Conservation (phyloP, 1,284 basidiomycete species). For the Trichosporon sp. region DNA sequence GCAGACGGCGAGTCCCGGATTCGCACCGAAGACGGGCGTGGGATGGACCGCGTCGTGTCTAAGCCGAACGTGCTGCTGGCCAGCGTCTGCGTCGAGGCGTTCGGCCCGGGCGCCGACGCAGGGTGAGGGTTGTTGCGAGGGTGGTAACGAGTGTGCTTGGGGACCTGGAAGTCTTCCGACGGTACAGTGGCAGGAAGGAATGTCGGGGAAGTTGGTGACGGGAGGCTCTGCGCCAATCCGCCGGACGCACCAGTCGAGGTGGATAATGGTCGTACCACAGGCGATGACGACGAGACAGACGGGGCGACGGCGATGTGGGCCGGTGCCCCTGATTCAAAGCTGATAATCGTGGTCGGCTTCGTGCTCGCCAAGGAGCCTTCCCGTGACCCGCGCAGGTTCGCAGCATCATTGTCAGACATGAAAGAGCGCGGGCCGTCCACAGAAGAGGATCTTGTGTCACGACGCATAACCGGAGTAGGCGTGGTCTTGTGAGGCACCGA, state of each 20-base stretch:
- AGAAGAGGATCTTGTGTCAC: constrained; percentile 14
- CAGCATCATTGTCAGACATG: constrained; percentile 20
- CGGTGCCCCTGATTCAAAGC: constrained; percentile 67
- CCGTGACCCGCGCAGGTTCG: constrained; percentile 11
- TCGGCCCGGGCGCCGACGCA: constrained; percentile 79
- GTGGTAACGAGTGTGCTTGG: constrained; percentile 82
- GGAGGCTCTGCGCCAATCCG: not conserved
- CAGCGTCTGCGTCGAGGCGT: constrained; percentile 85
- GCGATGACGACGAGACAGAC: constrained; percentile 7
- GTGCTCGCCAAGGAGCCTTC: constrained; percentile 62
- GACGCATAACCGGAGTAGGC: not conserved
- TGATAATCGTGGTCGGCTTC: constrained; percentile 89
- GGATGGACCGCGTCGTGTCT: constrained; percentile 49
- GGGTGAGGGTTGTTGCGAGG: constrained; percentile 93
- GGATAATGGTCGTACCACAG: constrained; percentile 10
- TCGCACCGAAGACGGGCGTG: constrained; percentile 14
- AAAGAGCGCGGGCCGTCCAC: constrained; percentile 14
- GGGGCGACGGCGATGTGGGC: constrained; percentile 69
- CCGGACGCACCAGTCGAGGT: constrained; percentile 9
- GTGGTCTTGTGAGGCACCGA: constrained; percentile 9
- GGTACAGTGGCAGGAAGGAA: constrained; percentile 5
- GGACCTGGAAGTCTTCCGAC: constrained; percentile 53
- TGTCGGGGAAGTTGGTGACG: constrained; percentile 17
- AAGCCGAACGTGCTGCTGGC: constrained; percentile 84
- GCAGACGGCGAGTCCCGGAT: constrained; percentile 16